Conservation (phyloP, 2,329 filamentous ascomycete species). For the Trichoderma hamatum region DNA sequence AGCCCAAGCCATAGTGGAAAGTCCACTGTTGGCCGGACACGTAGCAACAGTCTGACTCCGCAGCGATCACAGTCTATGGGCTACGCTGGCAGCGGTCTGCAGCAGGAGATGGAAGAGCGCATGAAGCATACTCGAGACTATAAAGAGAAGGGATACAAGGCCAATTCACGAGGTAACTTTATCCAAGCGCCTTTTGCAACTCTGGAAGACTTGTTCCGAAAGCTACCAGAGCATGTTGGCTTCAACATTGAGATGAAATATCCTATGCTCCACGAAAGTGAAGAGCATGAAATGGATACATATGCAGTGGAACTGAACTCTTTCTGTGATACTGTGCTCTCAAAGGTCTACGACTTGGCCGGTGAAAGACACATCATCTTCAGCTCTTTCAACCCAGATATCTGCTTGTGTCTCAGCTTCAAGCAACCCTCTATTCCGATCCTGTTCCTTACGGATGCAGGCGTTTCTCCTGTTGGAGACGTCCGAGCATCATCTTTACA, state of each 20-base stretch:
- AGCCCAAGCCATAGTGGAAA: slow-evolving; percentile 25
- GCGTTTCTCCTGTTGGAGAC: slow-evolving; percentile 79
- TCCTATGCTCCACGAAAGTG: slow-evolving; percentile 93
- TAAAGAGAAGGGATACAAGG: slow-evolving; percentile 94
- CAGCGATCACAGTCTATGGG: slow-evolving; percentile 61
- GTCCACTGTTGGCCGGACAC: slow-evolving; percentile 30
- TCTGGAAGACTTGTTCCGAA: slow-evolving; percentile 86
- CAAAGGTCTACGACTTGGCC: slow-evolving; percentile 85
- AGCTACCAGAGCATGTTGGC: slow-evolving; percentile 78
- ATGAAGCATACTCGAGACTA: slow-evolving; percentile 98
- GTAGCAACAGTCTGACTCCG: slow-evolving; percentile 46
- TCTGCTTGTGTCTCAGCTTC: slow-evolving; percentile 90
- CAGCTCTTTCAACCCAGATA: slow-evolving; percentile 95
- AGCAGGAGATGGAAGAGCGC: slow-evolving; percentile 65
- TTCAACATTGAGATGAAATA: slow-evolving; percentile 99
- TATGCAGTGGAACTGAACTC: slow-evolving; percentile 95
- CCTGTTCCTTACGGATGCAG: slow-evolving; percentile 89
- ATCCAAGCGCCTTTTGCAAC: slow-evolving; percentile 97
- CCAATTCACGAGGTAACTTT: slow-evolving; percentile 88
- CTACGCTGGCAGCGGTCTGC: slow-evolving; percentile 45
- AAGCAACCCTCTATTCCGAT: slow-evolving; percentile 98
- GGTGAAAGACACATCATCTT: slow-evolving; percentile 91
- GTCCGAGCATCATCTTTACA: slow-evolving; percentile 89
- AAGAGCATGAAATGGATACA: slow-evolving; percentile 95
- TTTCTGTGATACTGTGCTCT: slow-evolving; percentile 91